Evolutionary conservation across 768 basidiomycete species (phyloP).

Genomic region (Pholiota molesta): DNA sequence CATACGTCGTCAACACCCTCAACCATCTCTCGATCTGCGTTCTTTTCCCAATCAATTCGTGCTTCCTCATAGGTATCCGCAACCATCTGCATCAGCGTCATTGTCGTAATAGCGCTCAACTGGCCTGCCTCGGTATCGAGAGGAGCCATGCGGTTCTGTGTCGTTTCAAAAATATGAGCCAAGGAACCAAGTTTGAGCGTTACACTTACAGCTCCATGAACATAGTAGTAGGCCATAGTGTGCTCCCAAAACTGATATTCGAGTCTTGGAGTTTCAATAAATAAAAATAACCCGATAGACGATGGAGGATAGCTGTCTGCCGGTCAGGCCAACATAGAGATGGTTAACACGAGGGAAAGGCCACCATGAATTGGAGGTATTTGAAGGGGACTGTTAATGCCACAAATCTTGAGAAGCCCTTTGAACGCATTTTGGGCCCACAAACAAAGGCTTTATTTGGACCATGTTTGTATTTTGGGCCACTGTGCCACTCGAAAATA

Average conservation of each 20-base stretch:
- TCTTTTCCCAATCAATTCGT: constrained; percentile 6
- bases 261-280: too few relatives aligned
- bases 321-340: not conserved
- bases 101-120: not conserved
- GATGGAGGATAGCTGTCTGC: not conserved
- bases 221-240: not conserved
- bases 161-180: not conserved
- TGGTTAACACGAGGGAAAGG: too few relatives aligned
- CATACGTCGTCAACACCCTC: constrained; percentile 5
- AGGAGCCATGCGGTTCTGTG: not conserved
- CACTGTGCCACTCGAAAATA: too few relatives aligned
- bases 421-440: too few relatives aligned
- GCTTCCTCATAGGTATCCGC: constrained; percentile 15
- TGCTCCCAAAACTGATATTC: not conserved
- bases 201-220: not conserved
- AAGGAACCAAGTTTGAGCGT: not conserved
- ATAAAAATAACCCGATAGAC: not conserved
- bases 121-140: not conserved
- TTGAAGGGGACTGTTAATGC: too few relatives aligned
- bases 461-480: too few relatives aligned
- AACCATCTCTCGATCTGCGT: constrained; percentile 1
- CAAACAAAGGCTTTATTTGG: too few relatives aligned
- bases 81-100: constrained; percentile 21
- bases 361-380: too few relatives aligned
- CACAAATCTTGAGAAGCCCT: too few relatives aligned